phyloP scores from a whole-genome alignment of 306 rosid species.

The Glycyrrhiza uralensis region DNA sequence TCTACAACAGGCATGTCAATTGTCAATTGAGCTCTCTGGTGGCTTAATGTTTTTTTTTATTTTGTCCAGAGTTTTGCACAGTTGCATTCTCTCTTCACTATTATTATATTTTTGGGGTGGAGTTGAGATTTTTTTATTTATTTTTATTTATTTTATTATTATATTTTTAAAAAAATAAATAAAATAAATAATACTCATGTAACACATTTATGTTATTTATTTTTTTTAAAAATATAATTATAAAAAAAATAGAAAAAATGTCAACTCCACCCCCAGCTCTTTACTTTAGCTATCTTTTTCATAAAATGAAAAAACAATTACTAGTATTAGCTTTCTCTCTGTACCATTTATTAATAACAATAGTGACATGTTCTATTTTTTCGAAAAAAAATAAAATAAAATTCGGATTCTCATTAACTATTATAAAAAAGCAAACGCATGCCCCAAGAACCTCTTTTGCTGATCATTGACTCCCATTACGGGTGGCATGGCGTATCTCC shows the following conservation, averaged over 20 bases:
- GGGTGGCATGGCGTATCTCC: neutral
- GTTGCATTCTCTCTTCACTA: neutral
- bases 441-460: neutral
- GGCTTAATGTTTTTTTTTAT: neutral
- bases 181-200: no score
- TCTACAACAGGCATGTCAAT: neutral
- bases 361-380: neutral
- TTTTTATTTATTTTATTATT: no score
- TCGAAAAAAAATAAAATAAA: no score
- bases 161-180: no score
- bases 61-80: neutral
- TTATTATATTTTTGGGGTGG: no score
- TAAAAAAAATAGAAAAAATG: no score
- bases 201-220: no score
- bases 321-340: neutral
- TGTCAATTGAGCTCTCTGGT: neutral
- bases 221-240: no score
- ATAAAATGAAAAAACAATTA: no score
- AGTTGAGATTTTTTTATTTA: no score
- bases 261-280: no score
- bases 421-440: constrained; percentile 15
- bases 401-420: neutral
- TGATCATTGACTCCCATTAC: constrained; percentile 8
- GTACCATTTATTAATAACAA: neutral
- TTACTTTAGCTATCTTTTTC: no score